Base-by-base conservation (phyloP, 1,284 basidiomycete species). In the Puccinia hordei region DNA sequence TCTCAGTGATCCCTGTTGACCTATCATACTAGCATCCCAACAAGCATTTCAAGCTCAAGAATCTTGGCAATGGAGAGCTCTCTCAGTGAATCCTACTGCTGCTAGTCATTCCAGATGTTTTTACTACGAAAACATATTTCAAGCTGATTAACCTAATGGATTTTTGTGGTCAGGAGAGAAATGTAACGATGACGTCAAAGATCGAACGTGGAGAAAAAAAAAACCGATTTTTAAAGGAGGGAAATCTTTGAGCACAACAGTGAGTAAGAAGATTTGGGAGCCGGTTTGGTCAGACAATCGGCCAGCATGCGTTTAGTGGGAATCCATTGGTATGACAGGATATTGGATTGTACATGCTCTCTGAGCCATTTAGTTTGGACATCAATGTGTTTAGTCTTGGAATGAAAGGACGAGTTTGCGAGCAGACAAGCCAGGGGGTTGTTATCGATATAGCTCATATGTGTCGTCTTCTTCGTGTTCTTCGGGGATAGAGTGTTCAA, bases 281-380 rank as follows among this genome's bases (percentile, higher is more conserved):
- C 57, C 10, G 65, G 41, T 44, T 68, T 68, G n/a, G 41, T 68
- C n/a, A 68, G 38, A 49, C 65, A 68, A 44, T 68, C 65, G 19
- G 65, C 65, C 22, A 68, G 9, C 65, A 68, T 68, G 15, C 3
- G 0, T 15, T 24, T 24, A 17, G 65, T 68, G 6, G 65, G 65
- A n/a, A 68, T 68, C 38, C 46, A 68, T 22, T 44, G 41, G 12
- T 44, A 68, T n/a, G 30, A n/a, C 4, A 68, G 22, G n/a, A n/a
- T n/a, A 1, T 68, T 68, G 22, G 35, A 6, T 13, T 68, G 19
- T 2, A 68, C 38, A 22, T 68, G 65, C 19, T 68, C 35, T 33
- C 65, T 30, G 12, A 68, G 38, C 65, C 65, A 68, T 24, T 68
- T 44, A 13, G 46, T 44, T 2, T 68, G 65, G 38, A 68, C 46